Conservation (phyloP, 495 filamentous ascomycete genomes). For the Hypoxylon trugodes region DNA sequence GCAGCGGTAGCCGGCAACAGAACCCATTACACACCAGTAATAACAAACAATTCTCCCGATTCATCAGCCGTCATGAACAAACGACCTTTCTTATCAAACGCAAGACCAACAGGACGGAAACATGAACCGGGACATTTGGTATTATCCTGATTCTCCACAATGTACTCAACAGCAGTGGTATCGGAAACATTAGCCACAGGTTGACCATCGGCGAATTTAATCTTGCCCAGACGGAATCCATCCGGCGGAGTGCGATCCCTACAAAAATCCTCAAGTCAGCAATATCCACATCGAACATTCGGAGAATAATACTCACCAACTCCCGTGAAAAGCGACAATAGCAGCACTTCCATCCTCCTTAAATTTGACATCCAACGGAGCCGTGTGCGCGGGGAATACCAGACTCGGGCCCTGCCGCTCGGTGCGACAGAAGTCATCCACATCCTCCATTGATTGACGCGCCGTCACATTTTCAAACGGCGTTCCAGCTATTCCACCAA, state of each 20-base stretch:
- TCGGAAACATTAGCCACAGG: conserved; percentile 51
- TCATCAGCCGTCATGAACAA: conserved; percentile 59
- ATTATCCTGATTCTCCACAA: conserved; percentile 56
- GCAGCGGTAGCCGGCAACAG: no score
- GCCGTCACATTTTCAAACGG: conserved; percentile 44
- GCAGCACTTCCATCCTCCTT: conserved; percentile 48
- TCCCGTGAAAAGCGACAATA: conserved; percentile 65
- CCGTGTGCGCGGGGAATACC: conserved; percentile 63
- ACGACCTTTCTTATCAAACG: conserved; percentile 55
- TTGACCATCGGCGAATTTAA: conserved; percentile 55
- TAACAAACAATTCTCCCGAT: conserved; percentile 59
- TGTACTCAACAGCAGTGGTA: conserved; percentile 52
- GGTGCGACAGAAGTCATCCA: conserved; percentile 53
- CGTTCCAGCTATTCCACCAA: conserved; percentile 43
- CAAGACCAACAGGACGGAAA: conserved; percentile 61
- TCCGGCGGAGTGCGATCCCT: conserved; percentile 55
- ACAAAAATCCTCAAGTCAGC: not conserved
- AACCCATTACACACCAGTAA: conserved; percentile 45
- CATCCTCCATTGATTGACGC: conserved; percentile 20
- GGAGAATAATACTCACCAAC: conserved; percentile 51
- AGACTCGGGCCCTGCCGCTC: conserved; percentile 55
- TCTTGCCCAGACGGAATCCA: conserved; percentile 58
- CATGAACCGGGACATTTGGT: conserved; percentile 48
- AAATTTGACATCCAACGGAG: conserved; percentile 65
- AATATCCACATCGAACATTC: not conserved